Conservation (phyloP, 495 filamentous ascomycete species). For the Eremomyces bilateralis region DNA sequence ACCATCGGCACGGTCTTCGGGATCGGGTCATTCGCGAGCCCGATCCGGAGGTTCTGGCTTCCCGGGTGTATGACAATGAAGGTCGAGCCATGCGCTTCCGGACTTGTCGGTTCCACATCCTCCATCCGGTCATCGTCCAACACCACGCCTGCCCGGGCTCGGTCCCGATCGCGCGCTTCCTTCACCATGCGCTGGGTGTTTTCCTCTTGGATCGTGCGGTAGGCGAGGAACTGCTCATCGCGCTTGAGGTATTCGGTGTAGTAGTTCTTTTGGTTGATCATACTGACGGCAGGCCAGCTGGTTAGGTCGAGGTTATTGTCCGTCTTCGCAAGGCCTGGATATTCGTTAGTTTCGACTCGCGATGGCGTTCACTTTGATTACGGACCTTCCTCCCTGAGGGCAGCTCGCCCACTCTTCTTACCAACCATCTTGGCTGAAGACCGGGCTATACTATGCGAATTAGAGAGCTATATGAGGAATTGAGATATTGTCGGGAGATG, state of each 20-base stretch:
- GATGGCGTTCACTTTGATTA: neutral
- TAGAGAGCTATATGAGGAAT: too few species aligned
- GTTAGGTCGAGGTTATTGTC: slow-evolving; percentile 94
- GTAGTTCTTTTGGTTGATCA: slow-evolving; percentile 99
- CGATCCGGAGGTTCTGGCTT: slow-evolving; percentile 89
- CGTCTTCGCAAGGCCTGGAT: slow-evolving; percentile 67
- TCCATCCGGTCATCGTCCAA: slow-evolving; percentile 29
- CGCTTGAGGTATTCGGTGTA: slow-evolving; percentile 98
- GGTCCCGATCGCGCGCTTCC: slow-evolving; percentile 66
- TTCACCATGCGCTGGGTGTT: slow-evolving; percentile 55
- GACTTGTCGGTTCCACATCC: slow-evolving; percentile 4
- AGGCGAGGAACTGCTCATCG: slow-evolving; percentile 83
- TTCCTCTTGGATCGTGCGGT: slow-evolving; percentile 69
- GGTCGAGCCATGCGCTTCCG: slow-evolving; percentile 46
- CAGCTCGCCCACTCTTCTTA: slow-evolving; percentile 20
- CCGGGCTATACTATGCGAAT: too few species aligned
- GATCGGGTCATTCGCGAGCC: slow-evolving; percentile 79
- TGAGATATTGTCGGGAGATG: too few species aligned
- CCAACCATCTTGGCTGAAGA: slow-evolving; percentile 16
- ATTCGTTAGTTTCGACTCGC: neutral
- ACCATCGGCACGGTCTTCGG: slow-evolving; percentile 89
- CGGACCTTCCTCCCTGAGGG: slow-evolving; percentile 21
- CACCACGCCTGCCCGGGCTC: slow-evolving; percentile 46
- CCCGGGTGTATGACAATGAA: slow-evolving; percentile 93
- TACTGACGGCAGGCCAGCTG: slow-evolving; percentile 73